phyloP scores from a whole-genome alignment of 2,329 filamentous ascomycete genomes.

The Cercospora sojina region DNA sequence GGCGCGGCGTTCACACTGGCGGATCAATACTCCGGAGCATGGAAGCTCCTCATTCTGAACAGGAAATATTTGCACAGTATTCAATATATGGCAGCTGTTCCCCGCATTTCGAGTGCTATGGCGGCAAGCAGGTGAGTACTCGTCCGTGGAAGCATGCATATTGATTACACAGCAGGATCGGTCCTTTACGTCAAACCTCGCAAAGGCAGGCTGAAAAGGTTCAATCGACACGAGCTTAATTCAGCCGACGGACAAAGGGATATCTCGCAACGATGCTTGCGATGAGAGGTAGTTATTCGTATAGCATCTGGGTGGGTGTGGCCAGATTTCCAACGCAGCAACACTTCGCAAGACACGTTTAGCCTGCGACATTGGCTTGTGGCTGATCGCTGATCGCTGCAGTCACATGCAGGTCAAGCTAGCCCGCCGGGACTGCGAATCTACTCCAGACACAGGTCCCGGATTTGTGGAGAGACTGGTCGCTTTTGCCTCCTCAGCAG shows the following conservation, averaged over 20 bases:
- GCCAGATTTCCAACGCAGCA: neutral
- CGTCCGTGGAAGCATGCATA: neutral
- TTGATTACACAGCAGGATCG: neutral
- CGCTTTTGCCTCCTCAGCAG: neutral
- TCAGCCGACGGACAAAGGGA: neutral
- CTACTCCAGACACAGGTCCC: neutral
- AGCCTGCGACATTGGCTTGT: neutral
- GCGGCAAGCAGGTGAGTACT: neutral
- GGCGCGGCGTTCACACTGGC: constrained; percentile 9
- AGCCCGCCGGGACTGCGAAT: neutral
- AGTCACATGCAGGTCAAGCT: neutral
- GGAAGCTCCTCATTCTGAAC: neutral
- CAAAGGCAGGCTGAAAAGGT: neutral
- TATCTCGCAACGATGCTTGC: neutral
- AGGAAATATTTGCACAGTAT: constrained; percentile 6
- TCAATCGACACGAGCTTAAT: neutral
- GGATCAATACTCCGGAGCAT: constrained; percentile 5
- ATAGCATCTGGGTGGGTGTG: neutral
- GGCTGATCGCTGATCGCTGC: neutral
- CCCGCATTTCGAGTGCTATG: neutral
- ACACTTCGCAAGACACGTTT: neutral
- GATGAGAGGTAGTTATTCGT: neutral
- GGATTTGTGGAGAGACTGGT: neutral
- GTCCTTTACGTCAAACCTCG: neutral
- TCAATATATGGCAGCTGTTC: neutral